Evolutionary conservation across 1,284 basidiomycete species (phyloP), one percentile per base, ranked within the genome.

Genomic region (Tilletia setariae): DNA sequence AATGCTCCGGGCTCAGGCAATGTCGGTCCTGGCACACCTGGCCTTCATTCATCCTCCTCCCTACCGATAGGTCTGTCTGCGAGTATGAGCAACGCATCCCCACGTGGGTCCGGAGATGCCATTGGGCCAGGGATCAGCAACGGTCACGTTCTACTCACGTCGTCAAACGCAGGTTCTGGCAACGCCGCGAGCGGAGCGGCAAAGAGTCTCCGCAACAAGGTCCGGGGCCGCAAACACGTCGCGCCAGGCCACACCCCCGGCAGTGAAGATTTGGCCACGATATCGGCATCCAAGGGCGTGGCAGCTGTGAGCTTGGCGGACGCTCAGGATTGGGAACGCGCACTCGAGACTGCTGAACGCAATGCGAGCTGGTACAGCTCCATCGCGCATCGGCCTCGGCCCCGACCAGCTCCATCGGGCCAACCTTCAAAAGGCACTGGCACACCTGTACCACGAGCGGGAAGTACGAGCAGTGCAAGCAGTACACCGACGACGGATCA

Each of bases 401-500:
- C 56, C 15, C 56, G 56, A 6, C 56, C 56, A 16, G 25, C 30
- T 19, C 28, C 56, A 2, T 30, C 56, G 56, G 56, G 53, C 9
- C 53, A 30, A 32, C 23, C 53, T 28, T 23, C 53, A 21, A 59
- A 16, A 59, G 53, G 35, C 35, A 40, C 35, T 40, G 35, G 53
- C 0, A 59, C 53, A 16, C 46, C 53, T 15, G 53, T 59, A 1
- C 53, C 53, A 2, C 53, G 53, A 8, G 53, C 53, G 8, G 53
- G 53, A 1, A 59, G 53, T 19, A 59, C 53, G 2, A 76, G 42
- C 65, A 69, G 62, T 68, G 70, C 51, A 72, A 74, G 53, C 66
- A 68, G 40, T 68, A 72, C 42, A 65, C 75, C 43, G 78, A 81
- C 19, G 70, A 79, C 53, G 28, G 53, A 59, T 59, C 53, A 59